A percentile compares a stretch with the other conserved stretches of the same genome.
Evolutionary conservation across 805 yeast species (phyloP).

Genomic region (Yueomyces sinensis): DNA sequence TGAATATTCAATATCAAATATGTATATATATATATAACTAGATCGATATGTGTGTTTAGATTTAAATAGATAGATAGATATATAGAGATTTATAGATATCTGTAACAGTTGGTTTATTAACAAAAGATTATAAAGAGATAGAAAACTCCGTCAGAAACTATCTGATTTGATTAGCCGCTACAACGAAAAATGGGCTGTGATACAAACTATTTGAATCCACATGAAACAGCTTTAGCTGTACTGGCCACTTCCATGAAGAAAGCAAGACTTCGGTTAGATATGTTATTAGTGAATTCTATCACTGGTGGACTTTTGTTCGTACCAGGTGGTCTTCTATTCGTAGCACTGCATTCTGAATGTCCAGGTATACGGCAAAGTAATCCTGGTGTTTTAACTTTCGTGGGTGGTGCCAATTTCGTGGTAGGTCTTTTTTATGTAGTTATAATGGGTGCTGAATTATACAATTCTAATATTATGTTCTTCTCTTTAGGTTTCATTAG

Average conservation of each 20-base stretch:
- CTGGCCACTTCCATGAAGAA: conserved; percentile 82
- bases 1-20: too few species aligned
- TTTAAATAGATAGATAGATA: too few species aligned
- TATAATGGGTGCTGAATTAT: conserved; percentile 64
- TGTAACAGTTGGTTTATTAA: too few species aligned
- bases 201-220: conserved; percentile 52
- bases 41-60: too few species aligned
- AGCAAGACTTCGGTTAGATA: conserved; percentile 48
- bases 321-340: conserved; percentile 60
- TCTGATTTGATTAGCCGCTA: too few species aligned
- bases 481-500: conserved; percentile 57
- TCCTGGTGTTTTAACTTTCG: conserved; percentile 39
- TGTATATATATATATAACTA: too few species aligned
- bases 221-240: conserved; percentile 73
- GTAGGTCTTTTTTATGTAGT: conserved; percentile 68
- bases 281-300: conserved; percentile 48
- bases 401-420: conserved; percentile 54
- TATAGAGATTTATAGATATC: too few species aligned
- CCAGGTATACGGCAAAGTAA: conserved; percentile 29
- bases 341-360: conserved; percentile 39
- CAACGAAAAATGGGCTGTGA: conserved; percentile 28
- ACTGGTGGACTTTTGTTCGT: conserved; percentile 60
- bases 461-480: conserved; percentile 63
- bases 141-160: too few species aligned
- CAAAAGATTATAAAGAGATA: too few species aligned